These are phyloP conservation scores for Noccaea caerulescens DNA, from an alignment of 345 rosid species.

Conservation along the genomic window DNA sequence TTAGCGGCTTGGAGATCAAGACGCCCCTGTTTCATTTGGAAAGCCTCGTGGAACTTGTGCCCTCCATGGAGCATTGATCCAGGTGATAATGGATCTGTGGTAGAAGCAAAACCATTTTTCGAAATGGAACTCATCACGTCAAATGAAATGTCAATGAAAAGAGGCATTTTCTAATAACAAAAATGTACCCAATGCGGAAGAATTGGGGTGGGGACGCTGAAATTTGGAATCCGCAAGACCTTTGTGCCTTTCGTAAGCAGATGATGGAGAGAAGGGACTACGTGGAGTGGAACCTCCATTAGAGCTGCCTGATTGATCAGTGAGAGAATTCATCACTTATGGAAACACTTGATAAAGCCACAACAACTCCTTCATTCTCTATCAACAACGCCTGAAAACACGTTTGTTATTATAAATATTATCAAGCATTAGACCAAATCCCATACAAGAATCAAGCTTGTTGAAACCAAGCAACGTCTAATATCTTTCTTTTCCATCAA, in stretches of 20 bases:
- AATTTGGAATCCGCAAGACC: slow-evolving; percentile 49
- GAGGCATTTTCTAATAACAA: background rate
- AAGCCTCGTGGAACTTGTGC: slow-evolving; percentile 77
- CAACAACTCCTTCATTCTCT: slow-evolving; percentile 40
- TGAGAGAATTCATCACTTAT: slow-evolving; percentile 43
- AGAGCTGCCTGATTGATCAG: slow-evolving; percentile 46
- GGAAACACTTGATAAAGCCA: slow-evolving; percentile 40
- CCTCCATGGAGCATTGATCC: slow-evolving; percentile 59
- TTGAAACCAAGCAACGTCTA: too few relatives aligned
- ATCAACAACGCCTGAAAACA: slow-evolving; percentile 44
- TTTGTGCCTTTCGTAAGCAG: slow-evolving; percentile 54
- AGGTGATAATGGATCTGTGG: slow-evolving; percentile 58
- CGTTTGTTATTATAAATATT: background rate
- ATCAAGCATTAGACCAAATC: slow-evolving; percentile 18
- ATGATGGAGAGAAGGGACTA: slow-evolving; percentile 44
- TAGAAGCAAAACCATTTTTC: slow-evolving; percentile 1
- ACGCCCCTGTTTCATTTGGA: slow-evolving; percentile 76
- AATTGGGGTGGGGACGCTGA: slow-evolving; percentile 47
- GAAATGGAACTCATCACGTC: background rate
- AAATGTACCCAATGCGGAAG: slow-evolving; percentile 52
- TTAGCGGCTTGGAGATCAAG: slow-evolving; percentile 78
- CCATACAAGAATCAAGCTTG: too few relatives aligned
- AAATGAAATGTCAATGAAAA: slow-evolving; percentile 2
- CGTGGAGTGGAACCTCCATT: slow-evolving; percentile 38
- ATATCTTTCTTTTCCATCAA: too few relatives aligned